Evolutionary conservation across 257 asterid genomes (phyloP).

Genomic region (Marsdenia floribunda): DNA sequence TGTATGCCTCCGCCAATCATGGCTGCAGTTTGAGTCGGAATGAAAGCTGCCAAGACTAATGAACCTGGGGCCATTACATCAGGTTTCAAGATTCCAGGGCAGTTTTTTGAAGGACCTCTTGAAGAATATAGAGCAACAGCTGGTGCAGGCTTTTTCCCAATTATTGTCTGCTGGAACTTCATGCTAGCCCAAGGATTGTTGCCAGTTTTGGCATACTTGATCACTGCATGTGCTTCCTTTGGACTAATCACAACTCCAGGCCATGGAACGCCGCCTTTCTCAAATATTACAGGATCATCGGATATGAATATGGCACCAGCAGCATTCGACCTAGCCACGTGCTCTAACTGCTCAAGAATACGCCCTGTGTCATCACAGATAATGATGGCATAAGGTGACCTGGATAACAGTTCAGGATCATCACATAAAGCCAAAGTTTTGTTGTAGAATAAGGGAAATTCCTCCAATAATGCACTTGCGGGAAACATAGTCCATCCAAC

Average conservation of each 20-base stretch:
- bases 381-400: neutral
- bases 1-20: slow-evolving; percentile 19
- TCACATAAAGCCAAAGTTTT: slow-evolving; percentile 33
- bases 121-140: slow-evolving; percentile 38
- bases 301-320: slow-evolving; percentile 17
- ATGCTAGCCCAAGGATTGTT: slow-evolving; percentile 34
- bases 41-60: slow-evolving; percentile 35
- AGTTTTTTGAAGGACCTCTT: slow-evolving; percentile 48
- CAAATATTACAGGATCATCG: neutral
- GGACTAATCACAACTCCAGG: slow-evolving; percentile 15
- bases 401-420: slow-evolving; percentile 32
- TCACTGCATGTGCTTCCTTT: slow-evolving; percentile 7
- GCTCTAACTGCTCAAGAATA: neutral
- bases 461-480: slow-evolving; percentile 27
- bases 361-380: slow-evolving; percentile 2
- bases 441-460: slow-evolving; percentile 37
- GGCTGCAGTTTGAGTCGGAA: slow-evolving; percentile 17
- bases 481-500: slow-evolving; percentile 46
- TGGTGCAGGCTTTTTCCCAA: slow-evolving; percentile 50
- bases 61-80: slow-evolving; percentile 58
- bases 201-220: neutral
- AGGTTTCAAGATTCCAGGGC: slow-evolving; percentile 48
- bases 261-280: neutral
- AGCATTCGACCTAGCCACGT: neutral
- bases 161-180: slow-evolving; percentile 41